phyloP scores from a whole-genome alignment of 352 stramenopile species.

The Albugo laibachii region DNA sequence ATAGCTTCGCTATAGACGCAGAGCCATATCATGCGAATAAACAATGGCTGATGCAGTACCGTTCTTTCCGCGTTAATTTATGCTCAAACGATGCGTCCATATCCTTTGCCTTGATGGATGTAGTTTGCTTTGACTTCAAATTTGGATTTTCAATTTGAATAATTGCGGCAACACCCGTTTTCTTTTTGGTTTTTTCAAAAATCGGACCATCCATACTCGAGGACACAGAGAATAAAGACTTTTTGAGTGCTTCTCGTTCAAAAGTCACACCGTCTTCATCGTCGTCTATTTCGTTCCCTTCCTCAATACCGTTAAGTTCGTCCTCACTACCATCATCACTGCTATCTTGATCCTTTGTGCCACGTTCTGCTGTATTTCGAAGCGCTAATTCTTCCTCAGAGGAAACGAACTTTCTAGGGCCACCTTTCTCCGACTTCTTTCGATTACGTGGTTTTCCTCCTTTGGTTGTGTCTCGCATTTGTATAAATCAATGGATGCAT shows the following conservation, averaged over 20 bases:
- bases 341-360: constrained; percentile 23
- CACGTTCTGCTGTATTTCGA: constrained; percentile 40
- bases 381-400: constrained; percentile 67
- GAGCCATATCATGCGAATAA: not conserved
- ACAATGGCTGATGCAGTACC: constrained; percentile 9
- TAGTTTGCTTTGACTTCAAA: constrained; percentile 33
- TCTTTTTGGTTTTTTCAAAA: constrained; percentile 49
- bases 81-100: constrained; percentile 38
- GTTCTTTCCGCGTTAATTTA: constrained; percentile 64
- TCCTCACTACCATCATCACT: constrained; percentile 21
- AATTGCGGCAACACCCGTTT: constrained; percentile 36
- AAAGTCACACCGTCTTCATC: constrained; percentile 38
- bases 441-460: not conserved
- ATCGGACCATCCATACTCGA: constrained; percentile 29
- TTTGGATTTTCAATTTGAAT: constrained; percentile 78
- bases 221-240: constrained; percentile 48
- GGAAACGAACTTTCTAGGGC: constrained; percentile 55
- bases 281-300: constrained; percentile 18
- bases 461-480: no score
- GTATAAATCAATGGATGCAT: no score
- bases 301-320: constrained; percentile 4
- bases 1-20: constrained; percentile 31
- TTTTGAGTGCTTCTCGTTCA: constrained; percentile 43
- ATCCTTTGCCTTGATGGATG: constrained; percentile 78
- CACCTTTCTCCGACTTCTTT: constrained; percentile 38